These are phyloP conservation scores for Austropuccinia psidii DNA, from an alignment of 1,284 basidiomycete species.

Conservation along the genomic window DNA sequence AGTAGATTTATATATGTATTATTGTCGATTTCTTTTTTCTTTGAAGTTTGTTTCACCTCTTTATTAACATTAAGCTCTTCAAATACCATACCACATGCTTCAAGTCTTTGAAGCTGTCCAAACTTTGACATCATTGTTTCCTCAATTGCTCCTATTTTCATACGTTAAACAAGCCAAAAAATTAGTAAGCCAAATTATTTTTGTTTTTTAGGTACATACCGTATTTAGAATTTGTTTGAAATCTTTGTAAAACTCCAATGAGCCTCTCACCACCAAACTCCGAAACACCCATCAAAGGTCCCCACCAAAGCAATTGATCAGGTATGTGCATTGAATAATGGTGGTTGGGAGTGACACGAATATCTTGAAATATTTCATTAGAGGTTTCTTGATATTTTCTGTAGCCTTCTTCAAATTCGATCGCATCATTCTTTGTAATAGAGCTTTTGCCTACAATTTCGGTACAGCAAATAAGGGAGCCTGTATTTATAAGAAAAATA, in stretches of 20 bases:
- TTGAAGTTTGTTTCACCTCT: no score
- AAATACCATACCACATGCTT: no score
- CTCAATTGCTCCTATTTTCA: no score
- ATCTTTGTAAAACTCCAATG: constrained; percentile 38
- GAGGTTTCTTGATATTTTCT: constrained; percentile 17
- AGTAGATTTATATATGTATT: no score
- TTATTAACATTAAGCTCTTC: no score
- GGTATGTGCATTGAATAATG: constrained; percentile 38
- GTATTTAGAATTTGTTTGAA: constrained; percentile 29
- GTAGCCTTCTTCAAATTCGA: constrained; percentile 2
- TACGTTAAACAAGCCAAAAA: no score
- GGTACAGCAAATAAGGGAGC: constrained; percentile 36
- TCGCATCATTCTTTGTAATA: constrained; percentile 15
- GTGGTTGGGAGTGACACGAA: constrained; percentile 36
- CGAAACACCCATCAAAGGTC: constrained; percentile 37
- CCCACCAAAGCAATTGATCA: constrained; percentile 36
- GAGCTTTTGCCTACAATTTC: constrained; percentile 15
- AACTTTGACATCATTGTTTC: no score
- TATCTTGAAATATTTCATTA: background rate
- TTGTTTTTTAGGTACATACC: no score
- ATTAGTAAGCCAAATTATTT: no score
- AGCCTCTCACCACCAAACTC: constrained; percentile 35
- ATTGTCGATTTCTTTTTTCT: no score
- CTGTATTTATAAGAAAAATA: constrained; percentile 14
- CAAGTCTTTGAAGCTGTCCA: no score